Percentiles rank a stretch among this genome's conserved stretches.
Evolutionary conservation across 2,329 filamentous ascomycete species (phyloP).

Genomic region (Knufia petricola): DNA sequence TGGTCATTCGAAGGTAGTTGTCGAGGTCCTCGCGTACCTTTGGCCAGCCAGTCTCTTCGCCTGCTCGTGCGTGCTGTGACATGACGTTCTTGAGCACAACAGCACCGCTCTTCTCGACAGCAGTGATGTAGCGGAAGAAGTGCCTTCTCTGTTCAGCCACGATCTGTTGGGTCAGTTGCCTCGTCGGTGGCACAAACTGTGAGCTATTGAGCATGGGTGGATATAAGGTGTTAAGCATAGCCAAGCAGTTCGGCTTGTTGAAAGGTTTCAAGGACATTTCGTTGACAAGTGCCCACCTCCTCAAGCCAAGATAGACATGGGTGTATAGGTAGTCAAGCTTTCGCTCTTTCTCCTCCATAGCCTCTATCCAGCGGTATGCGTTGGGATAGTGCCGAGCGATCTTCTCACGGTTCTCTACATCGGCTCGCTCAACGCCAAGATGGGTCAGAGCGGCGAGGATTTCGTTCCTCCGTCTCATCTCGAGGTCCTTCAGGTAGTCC

Average conservation of each 20-base stretch:
- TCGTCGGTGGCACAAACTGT: conserved; percentile 37
- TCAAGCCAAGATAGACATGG: conserved; percentile 51
- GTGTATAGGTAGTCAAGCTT: conserved; percentile 49
- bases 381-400: conserved; percentile 44
- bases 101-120: conserved; percentile 48
- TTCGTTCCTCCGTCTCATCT: conserved; percentile 50
- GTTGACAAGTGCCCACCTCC: conserved; percentile 58
- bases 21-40: conserved; percentile 40
- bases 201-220: conserved; percentile 41
- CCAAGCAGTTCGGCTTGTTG: conserved; percentile 56
- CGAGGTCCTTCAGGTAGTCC: conserved; percentile 57
- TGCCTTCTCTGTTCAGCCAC: conserved; percentile 49
- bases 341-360: conserved; percentile 42
- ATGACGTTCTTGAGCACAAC: conserved; percentile 45
- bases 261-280: conserved; percentile 53
- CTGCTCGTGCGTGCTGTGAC: conserved; percentile 40
- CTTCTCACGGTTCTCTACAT: conserved; percentile 39
- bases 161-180: conserved; percentile 42
- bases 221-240: conserved; percentile 59
- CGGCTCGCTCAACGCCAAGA: conserved; percentile 43
- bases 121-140: conserved; percentile 54
- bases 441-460: conserved; percentile 48
- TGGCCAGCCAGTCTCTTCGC: conserved; percentile 49
- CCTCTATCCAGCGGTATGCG: conserved; percentile 46
- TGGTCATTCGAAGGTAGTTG: conserved; percentile 50